Evolutionary conservation across 2,329 filamentous ascomycete genomes (phyloP).

Genomic region (Uncinocarpus reesii): DNA sequence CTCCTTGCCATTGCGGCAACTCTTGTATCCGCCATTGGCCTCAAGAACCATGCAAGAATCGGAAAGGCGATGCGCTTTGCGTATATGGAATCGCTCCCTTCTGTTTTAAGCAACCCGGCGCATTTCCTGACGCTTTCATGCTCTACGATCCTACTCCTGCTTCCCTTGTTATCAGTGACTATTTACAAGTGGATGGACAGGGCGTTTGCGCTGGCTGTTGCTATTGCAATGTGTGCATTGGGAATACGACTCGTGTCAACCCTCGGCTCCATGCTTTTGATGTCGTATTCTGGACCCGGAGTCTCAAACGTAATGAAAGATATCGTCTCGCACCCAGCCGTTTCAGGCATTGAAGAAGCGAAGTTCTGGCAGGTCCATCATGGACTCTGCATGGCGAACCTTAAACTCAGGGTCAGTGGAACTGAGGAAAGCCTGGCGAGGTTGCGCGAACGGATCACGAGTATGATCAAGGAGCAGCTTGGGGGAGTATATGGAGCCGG

Average conservation of each 20-base stretch:
- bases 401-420: constrained; percentile 65
- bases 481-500: constrained; percentile 77
- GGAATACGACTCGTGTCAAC: constrained; percentile 74
- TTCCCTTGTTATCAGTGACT: constrained; percentile 71
- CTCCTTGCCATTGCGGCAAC: constrained; percentile 74
- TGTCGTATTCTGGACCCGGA: constrained; percentile 62
- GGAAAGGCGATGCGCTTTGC: constrained; percentile 81
- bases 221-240: constrained; percentile 77
- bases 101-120: constrained; percentile 84
- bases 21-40: constrained; percentile 70
- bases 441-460: constrained; percentile 63
- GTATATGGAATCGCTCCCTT: constrained; percentile 70
- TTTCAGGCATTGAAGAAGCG: constrained; percentile 73
- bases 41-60: constrained; percentile 86
- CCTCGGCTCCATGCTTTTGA: constrained; percentile 86
- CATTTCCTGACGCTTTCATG: constrained; percentile 90
- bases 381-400: constrained; percentile 86
- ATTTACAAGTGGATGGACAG: constrained; percentile 77
- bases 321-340: constrained; percentile 67
- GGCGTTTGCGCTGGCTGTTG: constrained; percentile 68
- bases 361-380: constrained; percentile 99
- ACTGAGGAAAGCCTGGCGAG: constrained; percentile 63
- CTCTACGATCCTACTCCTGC: constrained; percentile 64
- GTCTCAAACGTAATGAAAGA: constrained; percentile 70
- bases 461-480: constrained; percentile 71